Percentiles rank a stretch among this genome's conserved stretches.
Evolutionary conservation across 768 basidiomycete species (phyloP).

Genomic region (Mycena epipterygia): DNA sequence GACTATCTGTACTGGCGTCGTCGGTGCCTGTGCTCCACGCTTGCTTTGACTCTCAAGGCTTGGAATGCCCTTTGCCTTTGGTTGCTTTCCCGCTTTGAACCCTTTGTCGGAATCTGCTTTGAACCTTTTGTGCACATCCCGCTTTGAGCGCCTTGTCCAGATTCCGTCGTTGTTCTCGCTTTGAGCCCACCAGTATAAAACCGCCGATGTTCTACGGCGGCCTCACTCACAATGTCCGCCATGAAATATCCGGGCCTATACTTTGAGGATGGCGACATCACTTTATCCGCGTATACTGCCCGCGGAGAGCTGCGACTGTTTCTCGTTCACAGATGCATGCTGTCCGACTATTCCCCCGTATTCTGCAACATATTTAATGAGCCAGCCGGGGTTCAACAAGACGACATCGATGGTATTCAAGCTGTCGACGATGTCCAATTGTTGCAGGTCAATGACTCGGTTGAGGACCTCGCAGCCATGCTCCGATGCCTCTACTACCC

Average conservation of each 20-base stretch:
- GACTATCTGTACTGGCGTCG: too few species aligned
- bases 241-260: constrained; percentile 6
- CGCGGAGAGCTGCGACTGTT: background rate
- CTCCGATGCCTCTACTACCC: background rate
- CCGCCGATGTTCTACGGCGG: background rate
- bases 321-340: background rate
- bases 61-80: too few species aligned
- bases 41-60: too few species aligned
- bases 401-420: background rate
- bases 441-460: background rate
- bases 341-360: background rate
- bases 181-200: background rate
- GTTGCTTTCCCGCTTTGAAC: too few species aligned
- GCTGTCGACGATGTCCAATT: background rate
- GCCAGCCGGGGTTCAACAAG: background rate
- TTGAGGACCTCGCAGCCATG: background rate
- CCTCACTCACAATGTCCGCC: background rate
- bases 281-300: background rate
- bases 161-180: too few species aligned
- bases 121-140: too few species aligned
- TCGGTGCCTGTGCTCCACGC: too few species aligned
- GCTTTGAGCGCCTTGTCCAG: too few species aligned
- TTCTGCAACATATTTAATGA: background rate
- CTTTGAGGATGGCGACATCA: constrained; percentile 12
- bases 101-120: too few species aligned